phyloP scores from a whole-genome alignment of 352 stramenopile genomes.

The Globisporangium spinosum region DNA sequence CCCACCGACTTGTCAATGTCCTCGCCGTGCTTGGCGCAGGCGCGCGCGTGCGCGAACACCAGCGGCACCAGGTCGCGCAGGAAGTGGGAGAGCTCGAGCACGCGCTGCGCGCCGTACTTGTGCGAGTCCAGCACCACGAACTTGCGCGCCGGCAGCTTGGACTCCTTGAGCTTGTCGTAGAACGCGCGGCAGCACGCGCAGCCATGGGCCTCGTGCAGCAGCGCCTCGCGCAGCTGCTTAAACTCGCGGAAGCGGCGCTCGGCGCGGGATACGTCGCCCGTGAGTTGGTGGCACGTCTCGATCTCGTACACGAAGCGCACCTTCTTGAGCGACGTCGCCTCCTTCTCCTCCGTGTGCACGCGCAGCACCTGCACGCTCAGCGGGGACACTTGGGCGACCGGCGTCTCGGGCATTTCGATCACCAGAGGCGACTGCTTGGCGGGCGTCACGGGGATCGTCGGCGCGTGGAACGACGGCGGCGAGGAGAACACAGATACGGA shows the following conservation, averaged over 20 bases:
- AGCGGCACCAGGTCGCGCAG: slow-evolving; percentile 49
- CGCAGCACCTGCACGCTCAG: slow-evolving; percentile 56
- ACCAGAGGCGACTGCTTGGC: neutral
- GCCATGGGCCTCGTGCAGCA: slow-evolving; percentile 51
- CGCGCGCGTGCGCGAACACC: slow-evolving; percentile 33
- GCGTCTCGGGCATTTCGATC: neutral
- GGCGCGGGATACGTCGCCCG: slow-evolving; percentile 48
- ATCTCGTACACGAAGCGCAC: slow-evolving; percentile 73
- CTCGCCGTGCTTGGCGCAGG: slow-evolving; percentile 40
- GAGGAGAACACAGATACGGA: slow-evolving; percentile 7
- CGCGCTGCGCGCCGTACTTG: slow-evolving; percentile 55
- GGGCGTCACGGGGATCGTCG: slow-evolving; percentile 14
- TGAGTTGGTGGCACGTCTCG: slow-evolving; percentile 61
- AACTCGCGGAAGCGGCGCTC: slow-evolving; percentile 67
- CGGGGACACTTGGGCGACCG: slow-evolving; percentile 12
- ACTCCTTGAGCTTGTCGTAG: slow-evolving; percentile 45
- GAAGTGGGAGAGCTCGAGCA: slow-evolving; percentile 64
- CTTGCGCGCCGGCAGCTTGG: slow-evolving; percentile 42
- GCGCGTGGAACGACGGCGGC: slow-evolving; percentile 12
- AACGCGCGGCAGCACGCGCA: slow-evolving; percentile 48
- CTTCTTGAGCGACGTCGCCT: slow-evolving; percentile 45
- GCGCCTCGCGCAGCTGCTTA: slow-evolving; percentile 56
- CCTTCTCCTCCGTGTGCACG: slow-evolving; percentile 55
- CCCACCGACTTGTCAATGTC: slow-evolving; percentile 68
- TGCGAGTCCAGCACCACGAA: slow-evolving; percentile 54